These are phyloP conservation scores for Cladosporium sp. DNA, from an alignment of 2,329 filamentous ascomycete genomes.

Conservation along the genomic window DNA sequence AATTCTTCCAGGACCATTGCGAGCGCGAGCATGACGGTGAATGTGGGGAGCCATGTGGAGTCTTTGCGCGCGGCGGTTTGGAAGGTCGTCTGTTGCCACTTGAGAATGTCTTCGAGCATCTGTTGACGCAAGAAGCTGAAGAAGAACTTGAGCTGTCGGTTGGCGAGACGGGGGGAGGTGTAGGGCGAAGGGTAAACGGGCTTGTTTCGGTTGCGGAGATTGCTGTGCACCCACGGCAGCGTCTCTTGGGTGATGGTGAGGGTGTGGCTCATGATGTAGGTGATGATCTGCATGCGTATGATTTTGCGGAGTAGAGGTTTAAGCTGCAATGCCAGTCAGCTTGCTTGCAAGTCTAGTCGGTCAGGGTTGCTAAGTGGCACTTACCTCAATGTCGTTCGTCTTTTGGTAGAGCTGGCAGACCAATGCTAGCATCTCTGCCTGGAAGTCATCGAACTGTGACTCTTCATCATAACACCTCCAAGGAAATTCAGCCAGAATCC, in stretches of 20 bases:
- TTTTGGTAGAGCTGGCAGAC: conserved; percentile 32
- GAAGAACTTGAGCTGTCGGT: conserved; percentile 49
- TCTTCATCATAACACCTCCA: conserved; percentile 44
- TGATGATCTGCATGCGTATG: conserved; percentile 43
- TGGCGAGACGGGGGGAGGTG: conserved; percentile 42
- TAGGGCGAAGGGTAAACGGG: conserved; percentile 17
- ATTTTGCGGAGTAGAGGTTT: conserved; percentile 40
- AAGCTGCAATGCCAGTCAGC: no score
- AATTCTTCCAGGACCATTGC: conserved; percentile 47
- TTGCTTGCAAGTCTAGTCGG: no score
- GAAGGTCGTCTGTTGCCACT: conserved; percentile 45
- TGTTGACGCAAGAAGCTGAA: conserved; percentile 41
- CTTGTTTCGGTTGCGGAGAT: conserved; percentile 35
- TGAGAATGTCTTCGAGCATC: conserved; percentile 41
- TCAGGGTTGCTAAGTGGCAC: conserved; percentile 8
- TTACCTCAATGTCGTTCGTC: conserved; percentile 36
- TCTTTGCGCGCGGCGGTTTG: conserved; percentile 39
- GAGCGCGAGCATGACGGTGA: conserved; percentile 44
- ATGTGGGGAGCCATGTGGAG: conserved; percentile 43
- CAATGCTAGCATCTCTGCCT: conserved; percentile 38
- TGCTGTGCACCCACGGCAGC: conserved; percentile 33
- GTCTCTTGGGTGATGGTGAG: conserved; percentile 41
- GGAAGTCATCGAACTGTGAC: conserved; percentile 37
- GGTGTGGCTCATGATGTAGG: conserved; percentile 48
- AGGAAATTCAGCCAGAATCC: conserved; percentile 39